phyloP scores from a whole-genome alignment of 1,139 yeast species.

The Candida pseudoviswanathii region DNA sequence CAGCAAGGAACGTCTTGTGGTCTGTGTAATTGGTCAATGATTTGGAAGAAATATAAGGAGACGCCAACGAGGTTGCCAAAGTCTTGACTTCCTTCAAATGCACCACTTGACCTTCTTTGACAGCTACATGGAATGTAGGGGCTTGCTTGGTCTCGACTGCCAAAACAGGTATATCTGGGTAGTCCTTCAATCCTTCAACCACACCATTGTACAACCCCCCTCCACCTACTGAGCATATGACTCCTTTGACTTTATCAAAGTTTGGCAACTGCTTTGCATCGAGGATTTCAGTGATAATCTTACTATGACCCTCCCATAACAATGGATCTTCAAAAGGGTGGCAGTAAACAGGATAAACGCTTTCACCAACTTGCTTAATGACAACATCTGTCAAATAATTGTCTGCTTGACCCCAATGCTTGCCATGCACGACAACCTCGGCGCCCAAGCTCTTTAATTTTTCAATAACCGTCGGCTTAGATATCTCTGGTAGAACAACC shows the following conservation, averaged over 20 bases:
- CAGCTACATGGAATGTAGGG: slow-evolving; percentile 37
- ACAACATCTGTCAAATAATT: slow-evolving; percentile 26
- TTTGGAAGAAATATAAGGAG: slow-evolving; percentile 37
- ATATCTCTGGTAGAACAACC: slow-evolving; percentile 38
- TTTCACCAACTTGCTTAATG: slow-evolving; percentile 17
- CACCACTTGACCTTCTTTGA: slow-evolving; percentile 30
- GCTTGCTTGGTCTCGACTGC: slow-evolving; percentile 44
- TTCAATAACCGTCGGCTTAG: slow-evolving; percentile 29
- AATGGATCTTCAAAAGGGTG: slow-evolving; percentile 45
- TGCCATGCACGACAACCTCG: slow-evolving; percentile 32
- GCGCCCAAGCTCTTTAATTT: slow-evolving; percentile 31
- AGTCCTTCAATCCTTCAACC: slow-evolving; percentile 27
- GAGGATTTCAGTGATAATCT: slow-evolving; percentile 35
- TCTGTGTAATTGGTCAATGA: slow-evolving; percentile 28
- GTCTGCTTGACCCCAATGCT: slow-evolving; percentile 43
- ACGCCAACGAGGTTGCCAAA: slow-evolving; percentile 43
- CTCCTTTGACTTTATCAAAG: slow-evolving; percentile 30
- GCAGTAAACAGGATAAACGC: slow-evolving; percentile 33
- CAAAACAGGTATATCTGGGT: slow-evolving; percentile 27
- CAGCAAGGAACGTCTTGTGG: slow-evolving; percentile 24
- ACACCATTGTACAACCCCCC: slow-evolving; percentile 43
- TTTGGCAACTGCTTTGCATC: slow-evolving; percentile 20
- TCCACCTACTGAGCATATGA: slow-evolving; percentile 48
- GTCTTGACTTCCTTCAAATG: slow-evolving; percentile 33
- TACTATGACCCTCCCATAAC: slow-evolving; percentile 44